Evolutionary conservation across 257 asterid species (phyloP), one percentile per base, ranked within the genome.

Genomic region (Solanum rostratum): DNA sequence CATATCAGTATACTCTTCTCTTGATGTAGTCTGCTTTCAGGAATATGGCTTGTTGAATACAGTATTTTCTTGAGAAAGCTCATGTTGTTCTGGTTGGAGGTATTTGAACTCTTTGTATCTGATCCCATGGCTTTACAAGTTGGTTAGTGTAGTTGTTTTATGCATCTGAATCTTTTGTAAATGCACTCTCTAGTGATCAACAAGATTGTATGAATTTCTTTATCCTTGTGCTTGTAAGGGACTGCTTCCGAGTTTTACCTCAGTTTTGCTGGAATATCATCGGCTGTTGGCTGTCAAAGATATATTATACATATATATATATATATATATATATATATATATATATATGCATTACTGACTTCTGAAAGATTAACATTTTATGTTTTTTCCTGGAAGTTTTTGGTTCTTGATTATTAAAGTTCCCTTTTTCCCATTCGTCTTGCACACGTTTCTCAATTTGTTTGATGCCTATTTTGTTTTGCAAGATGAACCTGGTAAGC

Each of bases 401-500:
- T 0, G 0, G 66, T 37, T 63, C 63, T 45, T 27, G 27, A 15
- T 41, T 10, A 50, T 65, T 46, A 65, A 65, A 49, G 85, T 82
- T 66, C 60, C 60, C 43, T 53, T 63, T 20, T 46, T 46, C 19
- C 14, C 39, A 15, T 65, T 65, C 52, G 4, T 63, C n/a, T 82
- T 62, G 79, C 7, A 65, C 4, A 3, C 59, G 7, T 81, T 81
- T 81, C 81, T 81, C 27, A 22, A n/a, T 60, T 22, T 84, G 20
- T 54, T 49, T 55, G 60, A 33, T 19, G 53, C 53, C 54, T 57
- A 84, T 78, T 27, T 49, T 3, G 18, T 16, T 68, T 71, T 83
- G 60, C 69, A 89, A 96, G 99, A 96, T 92, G 98, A 94, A 88
- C 95, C 98, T 84, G 98, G 99, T 76, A 96, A 94, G 82, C 99